Evolutionary conservation across 169 alveolate genomes (phyloP).

Genomic region (Cryptosporidium meleagridis): DNA sequence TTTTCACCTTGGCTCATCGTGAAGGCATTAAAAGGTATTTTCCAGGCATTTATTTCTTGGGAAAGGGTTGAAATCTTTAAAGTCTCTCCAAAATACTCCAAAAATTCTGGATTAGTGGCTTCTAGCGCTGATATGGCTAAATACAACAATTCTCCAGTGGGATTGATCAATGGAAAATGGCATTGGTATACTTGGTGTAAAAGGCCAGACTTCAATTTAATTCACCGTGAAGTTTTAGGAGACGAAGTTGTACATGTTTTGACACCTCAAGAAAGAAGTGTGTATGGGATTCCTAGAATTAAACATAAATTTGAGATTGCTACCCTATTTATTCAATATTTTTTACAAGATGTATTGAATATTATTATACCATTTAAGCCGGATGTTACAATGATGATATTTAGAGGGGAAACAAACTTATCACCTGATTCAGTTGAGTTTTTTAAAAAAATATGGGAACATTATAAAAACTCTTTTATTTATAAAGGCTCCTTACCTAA

Average conservation of each 20-base stretch:
- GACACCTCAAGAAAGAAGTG: slow-evolving; percentile 9
- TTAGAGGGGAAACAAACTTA: slow-evolving; percentile 19
- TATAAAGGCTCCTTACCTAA: slow-evolving; percentile 20
- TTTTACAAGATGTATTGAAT: slow-evolving; percentile 34
- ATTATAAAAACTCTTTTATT: slow-evolving; percentile 32
- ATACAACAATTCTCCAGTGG: slow-evolving; percentile 37
- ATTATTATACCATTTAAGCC: slow-evolving; percentile 32
- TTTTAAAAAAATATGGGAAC: slow-evolving; percentile 16
- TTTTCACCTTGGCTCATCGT: slow-evolving; percentile 61
- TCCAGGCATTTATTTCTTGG: slow-evolving; percentile 37
- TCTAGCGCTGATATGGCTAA: neutral
- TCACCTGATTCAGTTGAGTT: slow-evolving; percentile 13
- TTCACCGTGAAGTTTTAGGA: slow-evolving; percentile 23
- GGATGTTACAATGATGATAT: neutral
- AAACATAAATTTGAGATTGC: slow-evolving; percentile 32
- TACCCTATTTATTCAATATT: slow-evolving; percentile 37
- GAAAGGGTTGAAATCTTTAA: slow-evolving; percentile 3
- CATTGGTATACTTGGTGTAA: slow-evolving; percentile 65
- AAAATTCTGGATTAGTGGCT: neutral
- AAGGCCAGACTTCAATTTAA: slow-evolving; percentile 4
- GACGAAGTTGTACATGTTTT: slow-evolving; percentile 24
- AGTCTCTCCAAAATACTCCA: neutral
- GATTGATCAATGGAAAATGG: slow-evolving; percentile 18
- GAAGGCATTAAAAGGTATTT: slow-evolving; percentile 11
- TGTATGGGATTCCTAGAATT: slow-evolving; percentile 7